Percentiles rank a stretch among this genome's conserved stretches.
Evolutionary conservation across 1,284 basidiomycete species (phyloP).

Genomic region (Microbotryum silenes-acaulis): DNA sequence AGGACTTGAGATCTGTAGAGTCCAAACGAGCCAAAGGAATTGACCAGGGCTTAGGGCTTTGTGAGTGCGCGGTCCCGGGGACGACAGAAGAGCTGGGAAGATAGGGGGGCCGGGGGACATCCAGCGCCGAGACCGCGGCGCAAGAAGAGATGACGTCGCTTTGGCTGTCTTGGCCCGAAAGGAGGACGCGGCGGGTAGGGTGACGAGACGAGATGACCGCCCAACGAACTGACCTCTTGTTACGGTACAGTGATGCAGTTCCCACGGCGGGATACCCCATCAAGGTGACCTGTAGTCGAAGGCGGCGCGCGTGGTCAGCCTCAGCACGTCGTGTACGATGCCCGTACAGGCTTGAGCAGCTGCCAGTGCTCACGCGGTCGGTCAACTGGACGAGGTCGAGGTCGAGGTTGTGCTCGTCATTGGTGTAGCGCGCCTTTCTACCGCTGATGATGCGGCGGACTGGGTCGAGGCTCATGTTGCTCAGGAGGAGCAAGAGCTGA

Average conservation of each 20-base stretch:
- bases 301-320: not conserved
- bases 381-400: conserved; percentile 77
- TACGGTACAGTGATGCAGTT: conserved; percentile 71
- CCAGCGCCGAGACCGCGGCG: too few relatives aligned
- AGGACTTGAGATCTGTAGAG: too few relatives aligned
- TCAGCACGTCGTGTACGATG: conserved; percentile 11
- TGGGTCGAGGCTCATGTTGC: not conserved
- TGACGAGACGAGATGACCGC: too few relatives aligned
- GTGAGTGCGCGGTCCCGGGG: too few relatives aligned
- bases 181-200: too few relatives aligned
- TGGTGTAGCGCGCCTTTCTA: conserved; percentile 67
- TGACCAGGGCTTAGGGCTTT: too few relatives aligned
- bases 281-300: conserved; percentile 56
- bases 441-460: conserved; percentile 45
- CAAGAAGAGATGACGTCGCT: too few relatives aligned
- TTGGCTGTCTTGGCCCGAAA: too few relatives aligned
- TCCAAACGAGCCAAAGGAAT: too few relatives aligned
- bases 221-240: conserved; percentile 48
- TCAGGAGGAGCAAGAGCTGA: too few relatives aligned
- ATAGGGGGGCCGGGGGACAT: too few relatives aligned
- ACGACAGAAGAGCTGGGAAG: too few relatives aligned
- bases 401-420: conserved; percentile 59
- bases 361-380: conserved; percentile 6
- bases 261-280: conserved; percentile 78
- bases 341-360: not conserved